Base-by-base conservation (phyloP, 768 basidiomycete genomes). In the Hirschioporus abietinus region DNA sequence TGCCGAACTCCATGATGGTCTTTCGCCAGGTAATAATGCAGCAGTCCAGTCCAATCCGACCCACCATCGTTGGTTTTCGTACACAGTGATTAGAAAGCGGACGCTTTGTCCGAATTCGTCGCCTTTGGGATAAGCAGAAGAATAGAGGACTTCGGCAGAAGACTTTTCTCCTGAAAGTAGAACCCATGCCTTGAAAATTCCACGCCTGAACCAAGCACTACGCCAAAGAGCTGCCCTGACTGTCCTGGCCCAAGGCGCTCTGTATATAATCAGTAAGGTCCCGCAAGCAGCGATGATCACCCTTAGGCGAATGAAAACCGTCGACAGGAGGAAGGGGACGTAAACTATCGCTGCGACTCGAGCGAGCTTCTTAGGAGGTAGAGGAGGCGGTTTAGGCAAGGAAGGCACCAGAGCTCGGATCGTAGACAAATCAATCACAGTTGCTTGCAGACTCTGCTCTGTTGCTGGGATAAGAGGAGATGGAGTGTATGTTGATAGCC, bases 1-100 rank as follows among this genome's bases (percentile, higher is more conserved):
- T 30, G 78, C 78, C 24, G 83, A 77, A 80, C 79, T 93, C 95
- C 95, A 98, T 1, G 92, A 91, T 0, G 95, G 93, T 5, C 95
- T 88, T 72, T 98, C 95, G 20, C 85, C 85, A 0, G 95, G 95
- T 18, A 97, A 84, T 8, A 98, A 84, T 0, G 95, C 94, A 2
- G 92, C 91, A 1, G 95, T 96, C 93, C 93, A 98, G 77, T 97
- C 95, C 59, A 98, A 84, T 15, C 92, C 95, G 86, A 98, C 87
- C 95, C 95, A 98, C 95, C 95, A 96, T 7, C 95, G 84, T 77
- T 97, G 95, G 76, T 96, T 96, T 76, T 97, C 95, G 73, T 93
- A 89, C 12, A 96, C 78, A n/a, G 90, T 93, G 73, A 96, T 96
- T 61, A 92, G 82, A 79, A 96, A 95, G 24, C 90, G 87, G 35